Evolutionary conservation across 768 basidiomycete species (phyloP), one percentile per base, ranked within the genome.

Genomic region (Lentinula guzmanii): DNA sequence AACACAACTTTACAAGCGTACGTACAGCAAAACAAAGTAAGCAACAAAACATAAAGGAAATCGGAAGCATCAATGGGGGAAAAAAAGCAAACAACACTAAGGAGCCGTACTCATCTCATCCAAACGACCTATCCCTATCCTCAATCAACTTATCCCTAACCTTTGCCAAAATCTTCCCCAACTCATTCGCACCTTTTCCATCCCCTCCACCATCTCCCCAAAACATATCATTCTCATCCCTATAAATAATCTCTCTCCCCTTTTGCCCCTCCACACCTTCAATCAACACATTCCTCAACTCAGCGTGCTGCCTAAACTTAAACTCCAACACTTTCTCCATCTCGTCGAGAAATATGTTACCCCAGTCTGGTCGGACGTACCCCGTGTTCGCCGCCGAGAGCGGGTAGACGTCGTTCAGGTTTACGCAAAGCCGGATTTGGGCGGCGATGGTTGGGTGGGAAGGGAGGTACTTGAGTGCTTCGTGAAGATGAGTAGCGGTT

Each of bases 241-340:
- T 70, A 66, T 86, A 88, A 3, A 86, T 69, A 37, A 90, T 73
- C 35, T 73, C 74, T 2, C 76, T 74, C n/a, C 76, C 67, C 6
- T 76, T 75, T 15, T 76, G 66, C 8, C 78, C 81, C 3, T 90
- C 90, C 21, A 71, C 67, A 11, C 55, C 55, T 24, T 90, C 33
- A 11, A 60, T 68, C 15, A 93, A 79, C 67, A 82, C 67, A 21
- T 62, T 62, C 39, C 84, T 81, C 58, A 93, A 70, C 34, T 80
- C 74, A 0, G 81, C 74, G 67, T 93, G 88, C 73, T 93, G 91
- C 52, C 74, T 79, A 66, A 93, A 87, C 69, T 93, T 93, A 63
- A 78, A 66, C 63, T 79, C 79, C 53, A 91, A 65, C 39, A 87
- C 88, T 7, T 87, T 82, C 46, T 87, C 83, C 84, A 90, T 83